Conservation (phyloP, 176 grass and related monocot species). For the Microstegium vimineum region DNA sequence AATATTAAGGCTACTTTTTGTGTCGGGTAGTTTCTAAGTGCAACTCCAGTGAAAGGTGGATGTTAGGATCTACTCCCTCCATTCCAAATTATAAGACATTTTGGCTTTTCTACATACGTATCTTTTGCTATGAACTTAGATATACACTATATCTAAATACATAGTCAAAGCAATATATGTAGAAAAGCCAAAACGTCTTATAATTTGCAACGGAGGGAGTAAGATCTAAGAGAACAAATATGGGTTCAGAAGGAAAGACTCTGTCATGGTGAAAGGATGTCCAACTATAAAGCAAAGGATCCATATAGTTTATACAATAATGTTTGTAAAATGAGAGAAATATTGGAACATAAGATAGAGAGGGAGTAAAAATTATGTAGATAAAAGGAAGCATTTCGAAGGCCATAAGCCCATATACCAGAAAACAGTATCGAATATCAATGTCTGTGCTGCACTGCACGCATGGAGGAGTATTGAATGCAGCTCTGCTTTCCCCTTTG, state of each 20-base stretch:
- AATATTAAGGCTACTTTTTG: neutral
- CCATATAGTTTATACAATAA: neutral
- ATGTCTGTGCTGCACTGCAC: neutral
- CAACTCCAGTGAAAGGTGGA: neutral
- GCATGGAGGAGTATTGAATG: neutral
- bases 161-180: neutral
- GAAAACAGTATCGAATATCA: neutral
- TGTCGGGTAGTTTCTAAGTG: neutral
- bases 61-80: neutral
- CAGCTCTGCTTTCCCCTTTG: neutral
- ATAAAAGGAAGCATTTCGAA: neutral
- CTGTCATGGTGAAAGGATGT: neutral
- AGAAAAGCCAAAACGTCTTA: neutral
- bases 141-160: neutral
- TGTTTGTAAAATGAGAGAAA: neutral
- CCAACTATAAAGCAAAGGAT: neutral
- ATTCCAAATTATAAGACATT: neutral
- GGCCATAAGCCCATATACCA: neutral
- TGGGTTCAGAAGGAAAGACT: neutral
- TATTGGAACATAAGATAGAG: neutral
- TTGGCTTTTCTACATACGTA: neutral
- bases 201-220: neutral
- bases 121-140: neutral
- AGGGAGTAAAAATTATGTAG: too few relatives aligned
- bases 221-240: neutral